These are phyloP conservation scores for Gaeumannomyces sp. DNA, from an alignment of 2,329 filamentous ascomycete species.

Conservation along the genomic window DNA sequence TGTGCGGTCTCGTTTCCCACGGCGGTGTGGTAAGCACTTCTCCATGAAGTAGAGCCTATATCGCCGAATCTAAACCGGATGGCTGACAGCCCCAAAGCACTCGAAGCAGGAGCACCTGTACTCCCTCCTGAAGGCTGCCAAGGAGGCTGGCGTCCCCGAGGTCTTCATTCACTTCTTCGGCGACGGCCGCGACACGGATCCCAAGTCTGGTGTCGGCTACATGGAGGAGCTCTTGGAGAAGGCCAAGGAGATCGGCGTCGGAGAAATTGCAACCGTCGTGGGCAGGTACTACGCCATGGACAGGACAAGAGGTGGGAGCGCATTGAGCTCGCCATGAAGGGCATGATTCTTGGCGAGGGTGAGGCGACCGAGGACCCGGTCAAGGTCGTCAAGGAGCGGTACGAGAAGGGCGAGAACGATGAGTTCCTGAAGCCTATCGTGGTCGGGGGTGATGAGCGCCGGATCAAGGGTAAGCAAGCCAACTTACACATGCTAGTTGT, in stretches of 20 bases:
- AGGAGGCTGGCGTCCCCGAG: slow-evolving; percentile 77
- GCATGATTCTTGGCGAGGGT: slow-evolving; percentile 77
- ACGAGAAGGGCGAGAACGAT: slow-evolving; percentile 82
- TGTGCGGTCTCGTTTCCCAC: slow-evolving; percentile 87
- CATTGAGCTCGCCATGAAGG: slow-evolving; percentile 83
- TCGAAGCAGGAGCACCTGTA: slow-evolving; percentile 92
- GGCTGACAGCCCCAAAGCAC: slow-evolving; percentile 48
- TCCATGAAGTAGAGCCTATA: background rate
- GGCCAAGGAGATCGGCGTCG: slow-evolving; percentile 75
- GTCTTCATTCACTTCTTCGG: slow-evolving; percentile 99
- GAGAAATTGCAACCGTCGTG: slow-evolving; percentile 86
- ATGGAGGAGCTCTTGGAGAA: slow-evolving; percentile 80
- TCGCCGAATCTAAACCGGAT: background rate
- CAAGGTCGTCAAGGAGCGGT: slow-evolving; percentile 78
- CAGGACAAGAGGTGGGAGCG: slow-evolving; percentile 99
- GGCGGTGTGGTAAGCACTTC: slow-evolving; percentile 66
- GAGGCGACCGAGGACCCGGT: slow-evolving; percentile 81
- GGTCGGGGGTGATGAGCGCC: slow-evolving; percentile 75
- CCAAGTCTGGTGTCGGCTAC: slow-evolving; percentile 84
- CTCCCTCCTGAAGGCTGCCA: slow-evolving; percentile 80
- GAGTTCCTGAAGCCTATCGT: slow-evolving; percentile 99
- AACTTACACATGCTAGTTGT: background rate
- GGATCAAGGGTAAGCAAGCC: slow-evolving; percentile 65
- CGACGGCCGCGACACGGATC: slow-evolving; percentile 95
- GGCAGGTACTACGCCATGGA: slow-evolving; percentile 99